Evolutionary conservation across 768 basidiomycete species (phyloP), one percentile per base, ranked within the genome.

Genomic region (Tylopilus felleus): DNA sequence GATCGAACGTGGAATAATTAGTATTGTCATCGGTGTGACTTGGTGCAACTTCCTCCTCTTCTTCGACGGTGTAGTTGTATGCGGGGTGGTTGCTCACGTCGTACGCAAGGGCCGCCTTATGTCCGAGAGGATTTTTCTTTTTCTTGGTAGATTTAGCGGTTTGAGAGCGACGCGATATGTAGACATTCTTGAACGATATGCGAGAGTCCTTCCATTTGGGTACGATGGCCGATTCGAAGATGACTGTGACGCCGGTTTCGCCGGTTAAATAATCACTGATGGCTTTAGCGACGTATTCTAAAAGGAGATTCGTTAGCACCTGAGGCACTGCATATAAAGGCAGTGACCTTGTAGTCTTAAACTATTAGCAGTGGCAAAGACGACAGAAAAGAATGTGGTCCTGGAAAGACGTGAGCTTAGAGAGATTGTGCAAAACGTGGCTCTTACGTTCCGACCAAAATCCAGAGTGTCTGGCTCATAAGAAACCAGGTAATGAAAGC

Each of bases 211-310:
- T 90, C 93, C 95, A 97, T 69, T 93, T 94, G 3, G 97, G 96
- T 10, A 98, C 95, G 62, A 98, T 95, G 28, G 97, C 97, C 5
- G 91, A 93, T 71, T 99, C 97, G 68, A 98, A 98, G 49, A 96
- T 90, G 61, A 99, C 86, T 14, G 86, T 94, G 39, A 96, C 85
- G 2, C 97, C 97, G 0, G 95, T 97, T 67, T 94, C 90, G 1
- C 87, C 78, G 6, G 97, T 98, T 53, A 99, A 75, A 68, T 98
- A 95, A 69, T 93, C 86, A 58, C 94, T 96, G 45, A 98, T 87
- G 8, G 83, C 84, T 31, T 84, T 81, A 10, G 96, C 97, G 33
- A 98, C 80, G 63, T 86, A 89, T 64, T 86, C 93, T 90, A 67
- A 58, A 51, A 12, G n/a, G 31, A 61, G 51, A 33, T 45, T 53